Percentiles rank a stretch among this genome's conserved stretches.
Evolutionary conservation across 2,329 filamentous ascomycete species (phyloP).

Genomic region (Colletotrichum sp.): DNA sequence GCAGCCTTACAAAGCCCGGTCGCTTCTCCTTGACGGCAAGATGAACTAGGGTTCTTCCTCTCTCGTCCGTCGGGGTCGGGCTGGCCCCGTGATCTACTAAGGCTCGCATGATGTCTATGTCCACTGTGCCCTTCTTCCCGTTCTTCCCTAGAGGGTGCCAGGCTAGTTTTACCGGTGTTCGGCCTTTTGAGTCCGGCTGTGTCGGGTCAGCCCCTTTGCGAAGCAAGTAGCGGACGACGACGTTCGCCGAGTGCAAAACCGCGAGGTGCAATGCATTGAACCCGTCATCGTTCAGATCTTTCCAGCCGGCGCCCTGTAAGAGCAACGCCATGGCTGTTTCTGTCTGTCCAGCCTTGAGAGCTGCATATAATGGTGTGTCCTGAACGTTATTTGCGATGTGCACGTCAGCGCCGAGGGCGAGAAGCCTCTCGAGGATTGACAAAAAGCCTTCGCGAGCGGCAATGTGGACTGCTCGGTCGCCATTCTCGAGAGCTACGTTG

Average conservation of each 20-base stretch:
- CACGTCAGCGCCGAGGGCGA: not conserved
- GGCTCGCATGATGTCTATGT: not conserved
- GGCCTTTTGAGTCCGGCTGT: not conserved
- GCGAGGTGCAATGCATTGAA: constrained; percentile 1
- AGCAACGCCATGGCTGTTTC: constrained; percentile 2
- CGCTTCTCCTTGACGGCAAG: not conserved
- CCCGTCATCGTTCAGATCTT: not conserved
- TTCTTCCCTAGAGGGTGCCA: not conserved
- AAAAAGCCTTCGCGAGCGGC: not conserved
- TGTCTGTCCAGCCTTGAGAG: not conserved
- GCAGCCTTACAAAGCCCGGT: not conserved
- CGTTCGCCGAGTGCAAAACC: not conserved
- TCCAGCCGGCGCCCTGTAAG: not conserved
- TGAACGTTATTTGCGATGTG: not conserved
- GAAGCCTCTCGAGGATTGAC: not conserved
- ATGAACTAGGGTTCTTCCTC: not conserved
- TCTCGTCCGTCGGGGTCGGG: not conserved
- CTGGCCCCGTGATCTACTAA: not conserved
- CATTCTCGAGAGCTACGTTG: not conserved
- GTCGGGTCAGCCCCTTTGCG: not conserved
- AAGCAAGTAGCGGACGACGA: not conserved
- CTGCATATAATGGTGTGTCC: not conserved
- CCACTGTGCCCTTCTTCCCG: not conserved
- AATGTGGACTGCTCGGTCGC: not conserved
- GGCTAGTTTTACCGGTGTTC: not conserved